Base-by-base conservation (phyloP, 2,329 filamentous ascomycete genomes). In the Ilyonectria mors-panacis region DNA sequence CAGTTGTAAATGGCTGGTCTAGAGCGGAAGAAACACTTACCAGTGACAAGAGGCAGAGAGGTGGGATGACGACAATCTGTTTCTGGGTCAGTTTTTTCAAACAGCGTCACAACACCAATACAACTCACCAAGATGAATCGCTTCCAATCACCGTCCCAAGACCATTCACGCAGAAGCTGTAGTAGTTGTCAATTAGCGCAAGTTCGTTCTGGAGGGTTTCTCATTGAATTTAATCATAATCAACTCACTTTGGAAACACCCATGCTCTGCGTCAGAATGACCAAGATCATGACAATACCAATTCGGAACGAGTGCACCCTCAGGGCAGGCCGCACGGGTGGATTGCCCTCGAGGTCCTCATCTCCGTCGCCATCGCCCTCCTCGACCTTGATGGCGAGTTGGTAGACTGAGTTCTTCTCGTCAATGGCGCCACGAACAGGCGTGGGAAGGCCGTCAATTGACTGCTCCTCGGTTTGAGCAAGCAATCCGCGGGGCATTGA, bases 401-500 rank as follows among this genome's bases (percentile, higher is more conserved):
- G 69, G 50, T 75, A 76, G 13, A 76, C 42, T 23, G 72, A 69
- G 39, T 76, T 68, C 39, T 64, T 74, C 65, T 76, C 74, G 23
- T 76, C 70, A 44, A 76, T 73, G 1, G 68, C 74, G 21, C 74
- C 74, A 15, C 74, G 74, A 3, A 76, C 65, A 9, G 73, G 73
- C 6, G 74, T 72, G 19, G 26, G 26, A 26, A 26, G 26, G 26
- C 63, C 60, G 2, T 68, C 67, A 3, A 69, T 45, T n/a, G 70
- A 71, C 3, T 74, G 70, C 5, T 65, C 72, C 23, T 76, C 73
- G 0, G 72, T 75, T 42, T 75, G 73, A 0, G 73, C 69, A 42
- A 61, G 71, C 54, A 75, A 15, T 15, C 64, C 72, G 17, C 61
- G 66, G 13, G 74, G 73, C 72, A 76, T 75, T 19, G 63, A 73